These are phyloP conservation scores for Cladosporium phlei DNA, from an alignment of 2,329 filamentous ascomycete species.

Conservation along the genomic window DNA sequence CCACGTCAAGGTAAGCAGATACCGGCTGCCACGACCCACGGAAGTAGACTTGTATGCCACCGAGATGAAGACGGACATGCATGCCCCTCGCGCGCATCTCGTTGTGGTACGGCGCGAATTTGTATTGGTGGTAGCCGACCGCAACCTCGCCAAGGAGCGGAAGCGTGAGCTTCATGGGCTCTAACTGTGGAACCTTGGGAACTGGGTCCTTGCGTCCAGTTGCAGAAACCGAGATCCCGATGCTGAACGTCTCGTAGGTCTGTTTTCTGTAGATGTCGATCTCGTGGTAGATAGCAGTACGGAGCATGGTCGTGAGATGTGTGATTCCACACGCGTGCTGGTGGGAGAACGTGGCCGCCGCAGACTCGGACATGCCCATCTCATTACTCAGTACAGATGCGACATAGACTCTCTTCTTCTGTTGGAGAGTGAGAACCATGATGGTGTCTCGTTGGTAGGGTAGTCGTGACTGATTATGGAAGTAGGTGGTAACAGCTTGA, in stretches of 20 bases:
- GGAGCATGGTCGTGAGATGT: neutral
- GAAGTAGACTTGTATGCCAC: neutral
- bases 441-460: no score
- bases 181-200: neutral
- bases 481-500: no score
- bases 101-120: neutral
- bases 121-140: conserved; percentile 1
- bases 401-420: no score
- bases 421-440: no score
- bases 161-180: neutral
- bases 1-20: neutral
- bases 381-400: no score
- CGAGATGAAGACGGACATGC: neutral
- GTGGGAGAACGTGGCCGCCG: no score
- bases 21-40: neutral
- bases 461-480: no score
- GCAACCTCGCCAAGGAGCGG: neutral
- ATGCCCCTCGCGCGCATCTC: neutral
- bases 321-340: no score
- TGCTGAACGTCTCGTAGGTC: neutral
- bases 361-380: neutral
- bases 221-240: neutral
- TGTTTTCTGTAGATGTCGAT: neutral
- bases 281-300: neutral
- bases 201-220: no score